Conservation (phyloP, 1,284 basidiomycete species). For the Coriolopsis trogii region DNA sequence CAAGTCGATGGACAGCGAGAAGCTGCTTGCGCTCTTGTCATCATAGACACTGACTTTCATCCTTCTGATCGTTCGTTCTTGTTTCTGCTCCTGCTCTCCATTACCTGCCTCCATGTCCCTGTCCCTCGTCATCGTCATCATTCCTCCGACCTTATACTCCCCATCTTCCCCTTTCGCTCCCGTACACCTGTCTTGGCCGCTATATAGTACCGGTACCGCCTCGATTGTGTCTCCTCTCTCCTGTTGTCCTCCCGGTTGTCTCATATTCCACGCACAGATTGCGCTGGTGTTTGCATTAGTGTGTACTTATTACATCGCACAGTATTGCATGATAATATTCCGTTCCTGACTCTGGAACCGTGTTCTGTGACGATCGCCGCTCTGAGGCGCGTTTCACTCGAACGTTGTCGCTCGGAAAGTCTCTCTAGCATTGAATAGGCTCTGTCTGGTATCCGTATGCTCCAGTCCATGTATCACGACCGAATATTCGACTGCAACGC, state of each 20-base stretch:
- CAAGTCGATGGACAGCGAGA: slow-evolving; percentile 61
- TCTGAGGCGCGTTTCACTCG: too few species aligned
- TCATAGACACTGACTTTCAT: slow-evolving; percentile 45
- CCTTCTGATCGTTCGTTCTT: slow-evolving; percentile 11
- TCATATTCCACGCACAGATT: slow-evolving; percentile 23
- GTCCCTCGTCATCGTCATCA: background rate
- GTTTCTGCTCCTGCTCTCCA: slow-evolving; percentile 12
- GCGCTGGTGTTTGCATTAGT: slow-evolving; percentile 28
- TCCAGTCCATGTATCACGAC: too few species aligned
- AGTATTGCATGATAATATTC: slow-evolving; percentile 26
- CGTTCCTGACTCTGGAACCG: slow-evolving; percentile 15
- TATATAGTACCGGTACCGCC: too few species aligned
- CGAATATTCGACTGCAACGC: too few species aligned
- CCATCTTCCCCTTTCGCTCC: background rate
- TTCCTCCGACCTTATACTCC: background rate
- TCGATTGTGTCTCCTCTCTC: slow-evolving; percentile 11
- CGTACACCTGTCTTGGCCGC: background rate
- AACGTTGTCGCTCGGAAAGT: too few species aligned
- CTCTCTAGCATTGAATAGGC: too few species aligned
- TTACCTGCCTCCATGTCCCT: slow-evolving; percentile 17
- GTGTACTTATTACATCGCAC: slow-evolving; percentile 29
- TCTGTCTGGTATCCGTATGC: too few species aligned
- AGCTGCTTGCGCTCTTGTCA: slow-evolving; percentile 56
- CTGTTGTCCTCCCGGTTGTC: slow-evolving; percentile 21
- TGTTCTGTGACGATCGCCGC: background rate